Evolutionary conservation across 2,329 filamentous ascomycete species (phyloP).

Genomic region (Fusarium heterosporum): DNA sequence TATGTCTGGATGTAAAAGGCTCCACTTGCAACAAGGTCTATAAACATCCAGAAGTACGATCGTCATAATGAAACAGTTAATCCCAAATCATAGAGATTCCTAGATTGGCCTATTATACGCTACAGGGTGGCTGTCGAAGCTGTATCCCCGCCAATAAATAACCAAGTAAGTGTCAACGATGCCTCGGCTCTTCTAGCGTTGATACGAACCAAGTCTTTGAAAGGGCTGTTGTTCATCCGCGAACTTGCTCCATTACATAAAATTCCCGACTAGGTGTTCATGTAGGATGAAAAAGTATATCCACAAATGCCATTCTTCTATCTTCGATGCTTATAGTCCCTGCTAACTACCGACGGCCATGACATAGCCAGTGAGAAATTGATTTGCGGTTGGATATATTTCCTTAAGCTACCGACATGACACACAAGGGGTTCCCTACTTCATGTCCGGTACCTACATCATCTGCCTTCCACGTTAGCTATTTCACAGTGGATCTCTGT

Average conservation of each 20-base stretch:
- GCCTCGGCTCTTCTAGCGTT: slow-evolving; percentile 13
- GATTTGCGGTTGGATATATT: slow-evolving; percentile 4
- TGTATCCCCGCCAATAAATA: slow-evolving; percentile 22
- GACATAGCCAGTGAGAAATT: slow-evolving; percentile 5
- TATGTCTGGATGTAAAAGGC: slow-evolving; percentile 13
- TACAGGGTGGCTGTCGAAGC: neutral
- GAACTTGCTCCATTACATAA: slow-evolving; percentile 29
- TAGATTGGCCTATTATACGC: slow-evolving; percentile 15
- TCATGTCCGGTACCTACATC: neutral
- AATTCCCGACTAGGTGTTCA: slow-evolving; percentile 17
- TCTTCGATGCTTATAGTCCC: slow-evolving; percentile 1
- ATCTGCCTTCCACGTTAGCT: slow-evolving; percentile 32
- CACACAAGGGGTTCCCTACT: neutral
- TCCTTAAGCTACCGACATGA: slow-evolving; percentile 12
- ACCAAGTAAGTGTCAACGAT: slow-evolving; percentile 9
- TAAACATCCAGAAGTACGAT: slow-evolving; percentile 29
- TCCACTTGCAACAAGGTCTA: slow-evolving; percentile 17
- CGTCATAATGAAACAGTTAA: slow-evolving; percentile 32
- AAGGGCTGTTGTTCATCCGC: slow-evolving; percentile 18
- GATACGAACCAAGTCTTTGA: slow-evolving; percentile 21
- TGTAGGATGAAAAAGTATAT: slow-evolving; percentile 3
- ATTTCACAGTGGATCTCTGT: slow-evolving; percentile 25
- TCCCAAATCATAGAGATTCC: slow-evolving; percentile 20
- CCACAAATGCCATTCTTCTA: neutral
- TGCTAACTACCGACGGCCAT: slow-evolving; percentile 14